phyloP scores from a whole-genome alignment of 345 rosid species.

The Euphorbia tirucalli region DNA sequence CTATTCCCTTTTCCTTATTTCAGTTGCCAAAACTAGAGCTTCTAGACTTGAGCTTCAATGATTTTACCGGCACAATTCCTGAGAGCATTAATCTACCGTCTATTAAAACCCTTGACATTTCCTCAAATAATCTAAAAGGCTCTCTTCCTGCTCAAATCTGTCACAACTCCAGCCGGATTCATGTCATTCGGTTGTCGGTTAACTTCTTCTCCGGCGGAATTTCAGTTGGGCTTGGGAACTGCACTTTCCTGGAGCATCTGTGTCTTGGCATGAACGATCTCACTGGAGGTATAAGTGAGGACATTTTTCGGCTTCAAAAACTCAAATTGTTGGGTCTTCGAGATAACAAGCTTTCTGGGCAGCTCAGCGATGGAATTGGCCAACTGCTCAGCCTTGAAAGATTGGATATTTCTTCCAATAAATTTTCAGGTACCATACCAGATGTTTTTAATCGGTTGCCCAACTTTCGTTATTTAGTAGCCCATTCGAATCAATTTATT shows the following conservation, averaged over 20 bases:
- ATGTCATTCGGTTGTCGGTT: slow-evolving; percentile 34
- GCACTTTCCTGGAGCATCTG: slow-evolving; percentile 44
- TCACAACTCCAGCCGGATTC: slow-evolving; percentile 37
- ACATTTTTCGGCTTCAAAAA: slow-evolving; percentile 43
- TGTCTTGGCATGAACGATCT: slow-evolving; percentile 60
- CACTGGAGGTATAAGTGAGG: slow-evolving; percentile 46
- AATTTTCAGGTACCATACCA: slow-evolving; percentile 56
- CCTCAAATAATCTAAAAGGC: slow-evolving; percentile 44
- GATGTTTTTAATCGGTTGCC: slow-evolving; percentile 44
- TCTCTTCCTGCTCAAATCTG: slow-evolving; percentile 55
- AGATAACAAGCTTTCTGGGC: slow-evolving; percentile 54
- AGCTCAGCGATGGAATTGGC: slow-evolving; percentile 36
- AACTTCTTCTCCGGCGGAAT: slow-evolving; percentile 58
- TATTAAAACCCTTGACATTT: slow-evolving; percentile 40
- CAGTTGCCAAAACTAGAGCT: slow-evolving; percentile 34
- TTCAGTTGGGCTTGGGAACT: slow-evolving; percentile 42
- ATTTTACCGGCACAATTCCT: slow-evolving; percentile 47
- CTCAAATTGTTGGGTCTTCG: slow-evolving; percentile 46
- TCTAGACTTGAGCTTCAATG: slow-evolving; percentile 64
- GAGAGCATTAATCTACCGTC: slow-evolving; percentile 42
- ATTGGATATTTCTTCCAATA: slow-evolving; percentile 54
- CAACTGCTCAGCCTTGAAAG: slow-evolving; percentile 46
- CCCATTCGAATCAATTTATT: slow-evolving; percentile 45
- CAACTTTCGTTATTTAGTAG: slow-evolving; percentile 39
- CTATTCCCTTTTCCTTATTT: slow-evolving; percentile 53